Conservation (phyloP, 805 yeast species). For the Pichia heedii region DNA sequence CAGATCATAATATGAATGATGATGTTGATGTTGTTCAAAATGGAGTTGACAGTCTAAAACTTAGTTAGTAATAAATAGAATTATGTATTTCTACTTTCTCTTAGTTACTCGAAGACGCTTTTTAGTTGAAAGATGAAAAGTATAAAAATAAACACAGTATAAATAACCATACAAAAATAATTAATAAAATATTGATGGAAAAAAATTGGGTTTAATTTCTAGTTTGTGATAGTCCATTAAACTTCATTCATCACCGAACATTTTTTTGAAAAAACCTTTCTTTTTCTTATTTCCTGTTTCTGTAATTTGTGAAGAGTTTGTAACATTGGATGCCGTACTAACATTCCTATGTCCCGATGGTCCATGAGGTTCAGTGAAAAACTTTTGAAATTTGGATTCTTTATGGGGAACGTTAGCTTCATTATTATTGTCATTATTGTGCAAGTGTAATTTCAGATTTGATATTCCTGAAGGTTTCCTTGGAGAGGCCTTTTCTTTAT, state of each 20-base stretch:
- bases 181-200: too few relatives aligned
- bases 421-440: too few relatives aligned
- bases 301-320: constrained; percentile 15
- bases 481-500: neutral
- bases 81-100: too few relatives aligned
- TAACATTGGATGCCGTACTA: constrained; percentile 6
- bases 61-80: too few relatives aligned
- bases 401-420: neutral
- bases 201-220: too few relatives aligned
- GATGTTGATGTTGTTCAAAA: neutral
- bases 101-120: too few relatives aligned
- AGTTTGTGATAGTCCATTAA: too few relatives aligned
- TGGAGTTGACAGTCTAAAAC: neutral
- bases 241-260: constrained; percentile 23
- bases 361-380: constrained; percentile 10
- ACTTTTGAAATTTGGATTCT: constrained; percentile 11
- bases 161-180: too few relatives aligned
- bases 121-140: too few relatives aligned
- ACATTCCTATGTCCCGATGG: constrained; percentile 10
- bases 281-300: constrained; percentile 19
- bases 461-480: neutral
- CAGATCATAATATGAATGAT: constrained; percentile 8
- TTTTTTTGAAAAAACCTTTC: constrained; percentile 27
- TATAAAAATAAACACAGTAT: too few relatives aligned
- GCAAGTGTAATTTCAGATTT: neutral